Conservation (phyloP, 345 rosid species). For the Ceriops decandra region DNA sequence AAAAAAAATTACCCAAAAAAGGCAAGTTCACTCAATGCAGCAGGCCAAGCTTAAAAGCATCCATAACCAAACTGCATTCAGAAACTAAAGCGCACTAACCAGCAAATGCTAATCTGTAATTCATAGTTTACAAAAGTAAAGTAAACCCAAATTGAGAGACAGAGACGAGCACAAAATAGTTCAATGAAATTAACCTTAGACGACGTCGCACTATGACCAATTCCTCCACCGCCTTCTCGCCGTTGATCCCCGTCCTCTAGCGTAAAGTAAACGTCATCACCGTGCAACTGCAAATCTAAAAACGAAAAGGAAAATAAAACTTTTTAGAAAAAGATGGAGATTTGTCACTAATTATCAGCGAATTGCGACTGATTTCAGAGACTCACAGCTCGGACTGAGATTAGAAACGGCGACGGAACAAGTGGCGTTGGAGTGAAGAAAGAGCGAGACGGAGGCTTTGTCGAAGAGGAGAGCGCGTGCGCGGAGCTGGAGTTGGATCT, state of each 20-base stretch:
- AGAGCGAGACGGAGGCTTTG: constrained; percentile 72
- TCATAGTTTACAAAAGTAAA: too few relatives aligned
- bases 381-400: constrained; percentile 66
- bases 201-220: constrained; percentile 29
- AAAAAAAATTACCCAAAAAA: too few relatives aligned
- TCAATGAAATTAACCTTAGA: constrained; percentile 40
- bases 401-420: constrained; percentile 52
- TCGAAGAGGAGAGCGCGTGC: constrained; percentile 86
- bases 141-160: background rate
- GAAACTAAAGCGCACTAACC: too few relatives aligned
- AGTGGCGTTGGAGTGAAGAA: constrained; percentile 45
- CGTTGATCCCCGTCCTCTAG: constrained; percentile 58
- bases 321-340: background rate
- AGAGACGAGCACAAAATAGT: background rate
- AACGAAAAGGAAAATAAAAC: constrained; percentile 1
- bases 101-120: too few relatives aligned
- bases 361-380: background rate
- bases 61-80: too few relatives aligned
- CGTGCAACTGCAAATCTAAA: constrained; percentile 84
- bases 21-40: too few relatives aligned
- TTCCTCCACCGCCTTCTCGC: constrained; percentile 37
- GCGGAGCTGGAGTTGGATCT: constrained; percentile 85
- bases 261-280: constrained; percentile 76
- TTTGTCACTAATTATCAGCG: background rate
- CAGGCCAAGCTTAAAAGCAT: too few relatives aligned